A percentile compares a stretch with the other conserved stretches of the same genome.
Evolutionary conservation across 345 rosid species (phyloP).

Genomic region (Eutrema heterophyllum): DNA sequence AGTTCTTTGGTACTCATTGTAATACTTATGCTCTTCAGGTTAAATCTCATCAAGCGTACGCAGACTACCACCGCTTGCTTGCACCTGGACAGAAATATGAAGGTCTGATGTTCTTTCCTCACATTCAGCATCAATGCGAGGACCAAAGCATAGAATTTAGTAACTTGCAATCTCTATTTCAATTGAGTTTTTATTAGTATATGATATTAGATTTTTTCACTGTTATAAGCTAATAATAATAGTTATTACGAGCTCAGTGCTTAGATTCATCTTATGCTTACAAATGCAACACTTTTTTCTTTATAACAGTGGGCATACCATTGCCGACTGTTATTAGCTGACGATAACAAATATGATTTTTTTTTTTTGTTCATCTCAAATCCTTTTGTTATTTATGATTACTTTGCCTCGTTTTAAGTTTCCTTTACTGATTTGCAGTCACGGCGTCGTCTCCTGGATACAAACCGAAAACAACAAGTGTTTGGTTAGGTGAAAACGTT

Average conservation of each 20-base stretch:
- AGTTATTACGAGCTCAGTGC: not conserved
- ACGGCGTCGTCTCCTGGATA: constrained; percentile 64
- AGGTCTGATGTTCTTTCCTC: constrained; percentile 43
- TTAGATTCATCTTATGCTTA: not conserved
- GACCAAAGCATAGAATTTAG: not conserved
- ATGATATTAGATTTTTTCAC: not conserved
- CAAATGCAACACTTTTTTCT: not conserved
- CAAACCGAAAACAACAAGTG: constrained; percentile 54
- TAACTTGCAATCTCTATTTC: not conserved
- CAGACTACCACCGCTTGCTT: constrained; percentile 78
- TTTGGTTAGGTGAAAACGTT: constrained; percentile 65
- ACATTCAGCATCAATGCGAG: not conserved
- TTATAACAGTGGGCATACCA: not conserved
- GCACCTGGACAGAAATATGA: constrained; percentile 64
- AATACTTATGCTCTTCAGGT: constrained; percentile 41
- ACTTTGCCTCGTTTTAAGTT: constrained; percentile 3
- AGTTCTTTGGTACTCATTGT: not conserved
- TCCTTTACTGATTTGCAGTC: constrained; percentile 41
- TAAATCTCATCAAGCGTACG: constrained; percentile 53
- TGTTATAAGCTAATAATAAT: not conserved
- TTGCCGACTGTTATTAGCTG: not conserved
- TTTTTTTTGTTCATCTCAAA: not conserved
- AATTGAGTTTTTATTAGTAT: not conserved
- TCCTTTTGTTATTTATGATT: not conserved
- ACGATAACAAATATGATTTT: too few relatives aligned